These are phyloP conservation scores for Pythium guiyangense DNA, from an alignment of 352 stramenopile genomes.

Conservation along the genomic window DNA sequence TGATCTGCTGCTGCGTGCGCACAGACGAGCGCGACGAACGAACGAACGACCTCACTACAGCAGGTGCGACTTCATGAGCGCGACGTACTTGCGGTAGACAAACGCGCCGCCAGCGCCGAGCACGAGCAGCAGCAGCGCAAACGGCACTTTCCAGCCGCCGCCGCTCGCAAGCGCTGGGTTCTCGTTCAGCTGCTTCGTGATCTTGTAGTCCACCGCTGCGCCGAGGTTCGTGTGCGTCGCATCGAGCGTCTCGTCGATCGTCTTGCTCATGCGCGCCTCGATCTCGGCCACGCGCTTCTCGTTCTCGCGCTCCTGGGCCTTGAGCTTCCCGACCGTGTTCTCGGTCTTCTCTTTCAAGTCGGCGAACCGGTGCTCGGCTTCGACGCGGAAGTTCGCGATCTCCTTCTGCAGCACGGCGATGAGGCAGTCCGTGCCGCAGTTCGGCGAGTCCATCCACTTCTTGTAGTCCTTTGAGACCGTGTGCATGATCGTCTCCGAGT, in stretches of 20 bases:
- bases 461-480: slow-evolving; percentile 83
- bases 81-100: slow-evolving; percentile 84
- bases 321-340: slow-evolving; percentile 73
- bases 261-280: slow-evolving; percentile 49
- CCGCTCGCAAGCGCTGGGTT: slow-evolving; percentile 47
- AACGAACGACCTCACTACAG: slow-evolving; percentile 42
- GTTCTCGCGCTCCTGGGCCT: slow-evolving; percentile 71
- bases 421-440: slow-evolving; percentile 69
- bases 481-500: slow-evolving; percentile 74
- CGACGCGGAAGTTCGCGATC: slow-evolving; percentile 71
- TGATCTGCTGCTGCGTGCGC: no score
- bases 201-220: slow-evolving; percentile 67
- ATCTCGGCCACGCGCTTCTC: slow-evolving; percentile 70
- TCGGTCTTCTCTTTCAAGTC: slow-evolving; percentile 86
- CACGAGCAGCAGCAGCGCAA: slow-evolving; percentile 60
- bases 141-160: slow-evolving; percentile 76
- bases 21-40: no score
- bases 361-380: slow-evolving; percentile 77
- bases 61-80: slow-evolving; percentile 85
- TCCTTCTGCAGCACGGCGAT: slow-evolving; percentile 80
- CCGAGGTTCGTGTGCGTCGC: slow-evolving; percentile 53
- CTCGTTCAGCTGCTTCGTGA: slow-evolving; percentile 71
- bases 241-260: slow-evolving; percentile 62
- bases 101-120: slow-evolving; percentile 41
- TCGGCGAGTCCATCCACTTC: slow-evolving; percentile 77